These are phyloP conservation scores for Podospora fimiseda DNA, from an alignment of 495 filamentous ascomycete species.

Conservation along the genomic window DNA sequence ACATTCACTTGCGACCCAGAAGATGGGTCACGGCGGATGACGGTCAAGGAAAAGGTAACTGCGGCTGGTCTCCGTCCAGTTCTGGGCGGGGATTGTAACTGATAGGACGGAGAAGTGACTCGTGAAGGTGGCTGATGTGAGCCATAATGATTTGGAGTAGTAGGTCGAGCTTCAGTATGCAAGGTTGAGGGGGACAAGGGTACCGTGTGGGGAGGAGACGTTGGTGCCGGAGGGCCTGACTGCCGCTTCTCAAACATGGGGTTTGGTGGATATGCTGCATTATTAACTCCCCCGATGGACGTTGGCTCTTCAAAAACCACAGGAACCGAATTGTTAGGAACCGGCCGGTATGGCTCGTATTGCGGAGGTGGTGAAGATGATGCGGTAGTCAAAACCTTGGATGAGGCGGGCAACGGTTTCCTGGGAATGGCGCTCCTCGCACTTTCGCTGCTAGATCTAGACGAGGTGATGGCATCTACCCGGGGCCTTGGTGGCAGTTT, in stretches of 20 bases:
- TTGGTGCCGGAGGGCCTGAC: background rate
- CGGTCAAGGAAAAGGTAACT: conserved; percentile 57
- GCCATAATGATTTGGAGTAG: conserved; percentile 7
- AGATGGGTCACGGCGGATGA: conserved; percentile 82
- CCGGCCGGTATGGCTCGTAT: background rate
- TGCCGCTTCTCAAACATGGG: conserved; percentile 17
- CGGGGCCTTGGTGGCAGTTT: conserved; percentile 34
- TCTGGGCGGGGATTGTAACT: conserved; percentile 5
- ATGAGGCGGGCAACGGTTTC: conserved; percentile 35
- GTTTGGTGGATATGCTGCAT: conserved; percentile 17
- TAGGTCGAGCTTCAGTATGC: background rate
- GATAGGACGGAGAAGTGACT: background rate
- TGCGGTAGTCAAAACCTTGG: conserved; percentile 9
- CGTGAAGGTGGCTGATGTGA: background rate
- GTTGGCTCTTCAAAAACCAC: background rate
- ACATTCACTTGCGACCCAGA: conserved; percentile 86
- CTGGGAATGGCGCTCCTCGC: conserved; percentile 36
- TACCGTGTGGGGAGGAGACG: background rate
- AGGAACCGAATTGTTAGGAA: background rate
- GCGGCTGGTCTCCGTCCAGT: conserved; percentile 6
- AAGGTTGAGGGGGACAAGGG: conserved; percentile 1
- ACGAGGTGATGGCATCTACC: conserved; percentile 29
- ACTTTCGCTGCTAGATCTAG: conserved; percentile 44
- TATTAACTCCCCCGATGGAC: background rate
- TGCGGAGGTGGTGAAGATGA: background rate